These are phyloP conservation scores for Fusarium bulbicola DNA, from an alignment of 2,329 filamentous ascomycete genomes.

Conservation along the genomic window DNA sequence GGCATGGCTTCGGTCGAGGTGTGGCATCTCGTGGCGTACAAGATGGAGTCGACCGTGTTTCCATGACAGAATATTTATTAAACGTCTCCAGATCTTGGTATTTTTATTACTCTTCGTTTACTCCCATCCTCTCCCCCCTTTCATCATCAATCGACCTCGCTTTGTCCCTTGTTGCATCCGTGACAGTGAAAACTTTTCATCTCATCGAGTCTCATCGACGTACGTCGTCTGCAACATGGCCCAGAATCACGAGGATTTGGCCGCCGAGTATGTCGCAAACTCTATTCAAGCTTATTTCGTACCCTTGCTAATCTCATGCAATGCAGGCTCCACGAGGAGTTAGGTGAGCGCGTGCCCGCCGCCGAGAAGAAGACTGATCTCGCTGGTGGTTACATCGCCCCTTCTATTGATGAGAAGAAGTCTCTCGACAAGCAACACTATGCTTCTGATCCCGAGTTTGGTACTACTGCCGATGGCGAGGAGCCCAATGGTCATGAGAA, in stretches of 20 bases:
- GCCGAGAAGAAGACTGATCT: conserved; percentile 38
- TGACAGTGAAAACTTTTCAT: conserved; percentile 8
- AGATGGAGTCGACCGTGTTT: conserved; percentile 3
- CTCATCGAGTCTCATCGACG: background rate
- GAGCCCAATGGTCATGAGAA: conserved; percentile 64
- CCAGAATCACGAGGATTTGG: conserved; percentile 47
- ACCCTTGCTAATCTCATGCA: conserved; percentile 13
- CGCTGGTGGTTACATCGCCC: conserved; percentile 36
- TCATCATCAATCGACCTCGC: background rate
- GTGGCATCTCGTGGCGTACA: background rate
- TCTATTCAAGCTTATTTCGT: conserved; percentile 11
- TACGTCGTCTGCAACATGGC: conserved; percentile 40
- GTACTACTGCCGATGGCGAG: conserved; percentile 54
- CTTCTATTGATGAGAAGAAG: conserved; percentile 38
- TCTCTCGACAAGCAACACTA: conserved; percentile 38
- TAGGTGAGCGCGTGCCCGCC: conserved; percentile 39
- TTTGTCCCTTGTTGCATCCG: conserved; percentile 1
- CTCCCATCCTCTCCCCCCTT: conserved; percentile 7
- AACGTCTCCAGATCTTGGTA: conserved; percentile 25
- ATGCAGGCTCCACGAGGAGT: conserved; percentile 42
- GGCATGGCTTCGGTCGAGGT: conserved; percentile 8
- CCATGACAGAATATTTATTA: conserved; percentile 34
- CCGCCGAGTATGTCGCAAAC: conserved; percentile 44
- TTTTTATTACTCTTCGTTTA: conserved; percentile 23
- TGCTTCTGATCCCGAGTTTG: conserved; percentile 40